Percentiles rank a stretch among this genome's conserved stretches.
Evolutionary conservation across 371 early-diverging fungal genomes (phyloP).

Genomic region (Furculomyces boomerangus): DNA sequence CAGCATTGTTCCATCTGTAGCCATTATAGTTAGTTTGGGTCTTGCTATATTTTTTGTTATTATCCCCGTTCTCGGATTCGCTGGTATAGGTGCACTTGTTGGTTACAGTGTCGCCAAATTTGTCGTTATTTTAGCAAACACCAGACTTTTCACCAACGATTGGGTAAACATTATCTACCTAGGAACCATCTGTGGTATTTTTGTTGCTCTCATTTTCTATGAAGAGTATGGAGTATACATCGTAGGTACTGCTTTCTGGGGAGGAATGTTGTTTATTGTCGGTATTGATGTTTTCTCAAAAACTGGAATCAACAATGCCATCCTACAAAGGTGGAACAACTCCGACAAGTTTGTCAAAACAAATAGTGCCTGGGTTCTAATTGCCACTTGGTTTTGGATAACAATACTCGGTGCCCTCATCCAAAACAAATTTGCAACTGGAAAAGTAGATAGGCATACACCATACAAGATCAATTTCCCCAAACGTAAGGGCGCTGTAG

Average conservation of each 20-base stretch:
- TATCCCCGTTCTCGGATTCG: not conserved
- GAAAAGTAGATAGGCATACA: not conserved
- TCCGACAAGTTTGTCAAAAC: not conserved
- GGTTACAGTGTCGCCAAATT: slow-evolving; percentile 1
- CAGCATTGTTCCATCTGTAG: not conserved
- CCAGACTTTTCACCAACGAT: not conserved
- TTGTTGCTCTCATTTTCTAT: not conserved
- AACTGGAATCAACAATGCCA: not conserved
- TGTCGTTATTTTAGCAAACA: not conserved
- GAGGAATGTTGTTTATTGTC: slow-evolving; percentile 1
- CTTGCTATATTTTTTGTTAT: not conserved
- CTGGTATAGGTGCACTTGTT: not conserved
- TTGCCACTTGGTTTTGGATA: not conserved
- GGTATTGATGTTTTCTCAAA: slow-evolving; percentile 2
- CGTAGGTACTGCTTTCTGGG: slow-evolving; percentile 3
- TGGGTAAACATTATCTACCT: slow-evolving; percentile 1
- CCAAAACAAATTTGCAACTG: not conserved
- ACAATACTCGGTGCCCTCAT: not conserved
- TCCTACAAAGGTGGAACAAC: slow-evolving; percentile 1
- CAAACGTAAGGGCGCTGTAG: too few species aligned
- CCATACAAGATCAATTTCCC: not conserved
- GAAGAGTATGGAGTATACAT: not conserved
- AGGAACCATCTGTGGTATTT: not conserved
- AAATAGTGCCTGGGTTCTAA: not conserved
- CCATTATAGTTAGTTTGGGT: not conserved